Conservation (phyloP, 306 rosid species). For the Cucurbita ficifolia region DNA sequence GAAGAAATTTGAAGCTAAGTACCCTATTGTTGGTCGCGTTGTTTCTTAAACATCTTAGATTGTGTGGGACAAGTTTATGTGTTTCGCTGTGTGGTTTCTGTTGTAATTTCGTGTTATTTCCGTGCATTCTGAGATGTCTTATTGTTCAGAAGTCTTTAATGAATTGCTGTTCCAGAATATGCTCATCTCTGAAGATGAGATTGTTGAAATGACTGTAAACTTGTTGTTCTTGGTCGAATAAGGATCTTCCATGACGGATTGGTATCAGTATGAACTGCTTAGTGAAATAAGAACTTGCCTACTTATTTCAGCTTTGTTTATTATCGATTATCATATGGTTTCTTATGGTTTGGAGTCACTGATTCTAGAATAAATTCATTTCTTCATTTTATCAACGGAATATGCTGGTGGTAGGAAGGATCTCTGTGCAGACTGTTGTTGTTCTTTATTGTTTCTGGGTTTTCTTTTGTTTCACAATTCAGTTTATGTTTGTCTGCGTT, state of each 20-base stretch:
- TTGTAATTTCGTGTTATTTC: not conserved
- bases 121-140: not conserved
- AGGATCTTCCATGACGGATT: not conserved
- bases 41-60: slow-evolving; percentile 12
- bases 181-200: not conserved
- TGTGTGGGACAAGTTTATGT: not conserved
- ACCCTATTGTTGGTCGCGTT: slow-evolving; percentile 66
- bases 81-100: slow-evolving; percentile 3
- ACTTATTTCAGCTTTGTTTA: not conserved
- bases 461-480: not conserved
- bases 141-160: not conserved
- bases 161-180: not conserved
- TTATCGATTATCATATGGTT: not conserved
- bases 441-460: not conserved
- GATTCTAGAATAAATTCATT: not conserved
- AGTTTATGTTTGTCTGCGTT: not conserved
- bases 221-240: not conserved
- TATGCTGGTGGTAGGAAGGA: not conserved
- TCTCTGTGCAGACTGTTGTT: not conserved
- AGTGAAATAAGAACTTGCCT: not conserved
- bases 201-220: not conserved
- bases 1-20: slow-evolving; percentile 84
- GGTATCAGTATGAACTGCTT: not conserved
- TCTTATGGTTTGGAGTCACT: not conserved
- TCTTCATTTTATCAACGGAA: not conserved